Base-by-base conservation (phyloP, 2,329 filamentous ascomycete genomes). In the Davidsoniella virescens region DNA sequence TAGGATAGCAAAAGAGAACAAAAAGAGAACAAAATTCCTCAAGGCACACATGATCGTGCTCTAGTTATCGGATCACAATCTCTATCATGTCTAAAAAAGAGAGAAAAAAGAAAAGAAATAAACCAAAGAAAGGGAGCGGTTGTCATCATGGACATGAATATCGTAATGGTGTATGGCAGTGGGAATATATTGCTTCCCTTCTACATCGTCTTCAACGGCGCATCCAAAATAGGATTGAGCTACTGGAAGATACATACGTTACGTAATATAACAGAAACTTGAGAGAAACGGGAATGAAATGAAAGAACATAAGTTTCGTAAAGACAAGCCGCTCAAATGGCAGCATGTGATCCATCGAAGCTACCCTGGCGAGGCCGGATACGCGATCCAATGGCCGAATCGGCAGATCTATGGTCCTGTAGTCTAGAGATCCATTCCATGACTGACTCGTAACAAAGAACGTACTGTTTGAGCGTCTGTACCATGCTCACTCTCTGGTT, bases 381-480 rank as follows among this genome's bases (percentile, higher is more conserved):
- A 7, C 51, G 46, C 10, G 51, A 43, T 14, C 47, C 51, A 17
- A 52, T 44, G 12, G 49, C 47, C 4, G 41, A 41, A 16, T 41
- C 42, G 5, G 46, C 20, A 16, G 42, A 26, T 29, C 33, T 38
- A n/a, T 47, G 33, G 26, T 65, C 70, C 49, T 76, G 67, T 38
- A 70, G 58, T 55, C 73, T 65, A 57, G 65, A 67, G 25, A 92
- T 65, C 87, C 90, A 98, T 65, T 96, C 90, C 50, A 93, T 68
- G 5, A 96, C 74, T 39, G 85, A 93, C 68, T 98, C 92, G 63
- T 98, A 98, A 64, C 92, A 98, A 33, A 98, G 76, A 46, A 95
- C 90, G 66, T 84, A 96, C 63, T 98, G 92, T 54, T 86, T 73
- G 52, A 96, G 67, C 59, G 84, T 95, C 65, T 96, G 92, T 41